Conservation (phyloP, 140 eudicot species). For the Erigeron philadelphicus region DNA sequence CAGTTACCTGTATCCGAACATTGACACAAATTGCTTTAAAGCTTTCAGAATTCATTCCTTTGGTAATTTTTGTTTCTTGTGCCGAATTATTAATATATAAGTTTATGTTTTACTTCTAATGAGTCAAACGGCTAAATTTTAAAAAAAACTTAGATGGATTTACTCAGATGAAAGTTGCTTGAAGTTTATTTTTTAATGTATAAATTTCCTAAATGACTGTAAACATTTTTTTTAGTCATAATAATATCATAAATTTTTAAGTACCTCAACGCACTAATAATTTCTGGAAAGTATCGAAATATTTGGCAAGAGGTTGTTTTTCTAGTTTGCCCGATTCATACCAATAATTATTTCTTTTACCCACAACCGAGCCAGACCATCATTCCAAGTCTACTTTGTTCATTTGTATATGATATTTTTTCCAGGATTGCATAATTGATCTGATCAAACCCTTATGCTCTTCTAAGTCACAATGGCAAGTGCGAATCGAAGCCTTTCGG, state of each 20-base stretch:
- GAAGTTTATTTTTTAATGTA: neutral
- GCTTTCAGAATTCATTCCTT: constrained; percentile 70
- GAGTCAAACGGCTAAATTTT: neutral
- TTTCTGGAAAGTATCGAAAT: neutral
- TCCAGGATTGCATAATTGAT: constrained; percentile 61
- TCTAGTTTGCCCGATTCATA: neutral
- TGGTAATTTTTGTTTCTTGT: constrained; percentile 37
- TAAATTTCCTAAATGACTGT: neutral
- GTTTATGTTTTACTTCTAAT: neutral
- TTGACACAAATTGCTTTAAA: constrained; percentile 74
- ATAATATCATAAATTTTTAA: neutral
- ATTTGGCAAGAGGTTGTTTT: neutral
- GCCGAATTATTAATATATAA: neutral
- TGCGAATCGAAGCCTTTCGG: constrained; percentile 76
- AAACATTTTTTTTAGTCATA: neutral
- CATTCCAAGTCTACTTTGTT: neutral
- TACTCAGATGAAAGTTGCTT: neutral
- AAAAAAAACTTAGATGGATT: neutral
- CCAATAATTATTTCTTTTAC: neutral
- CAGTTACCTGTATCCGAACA: constrained; percentile 75
- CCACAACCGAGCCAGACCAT: neutral
- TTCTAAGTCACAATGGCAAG: constrained; percentile 53
- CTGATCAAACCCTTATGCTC: constrained; percentile 60
- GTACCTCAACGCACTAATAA: neutral
- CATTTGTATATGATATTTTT: constrained; percentile 9